Base-by-base conservation (phyloP, 345 rosid genomes). In the Microthlaspi erraticum region DNA sequence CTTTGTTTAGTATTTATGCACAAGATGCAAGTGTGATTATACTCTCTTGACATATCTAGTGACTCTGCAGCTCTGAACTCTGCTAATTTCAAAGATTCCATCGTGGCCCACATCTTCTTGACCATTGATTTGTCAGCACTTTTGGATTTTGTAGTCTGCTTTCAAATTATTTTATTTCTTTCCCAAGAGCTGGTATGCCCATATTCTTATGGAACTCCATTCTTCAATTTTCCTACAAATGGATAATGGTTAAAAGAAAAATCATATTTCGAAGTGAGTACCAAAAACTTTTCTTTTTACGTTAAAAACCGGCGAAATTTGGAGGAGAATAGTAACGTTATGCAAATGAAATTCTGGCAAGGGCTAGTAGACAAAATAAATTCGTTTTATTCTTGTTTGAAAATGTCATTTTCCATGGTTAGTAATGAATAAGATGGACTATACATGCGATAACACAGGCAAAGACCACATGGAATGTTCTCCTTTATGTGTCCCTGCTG, bases 391-490 rank as follows among this genome's bases (percentile, higher is more conserved):
- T 38, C 37, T 62, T 38, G 31, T 45, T 7, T 16, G n/a, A 62
- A 56, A 62, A 48, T 56, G 79, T 76, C 66, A 76, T 76, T 76
- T 55, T 76, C 79, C 16, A 14, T 46, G 53, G 70, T 75, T 76
- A 58, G 33, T 52, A 54, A 49, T 26, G 29, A 26, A 26, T 70
- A 67, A 50, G 53, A 44, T 60, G 51, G 74, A 75, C 70, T 68
- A 37, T 61, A 63, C 75, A 46, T 46, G 66, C 54, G 52, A 60
- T 52, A 37, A 55, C 75, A 20, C 54, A 69, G 53, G 71, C 79
- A 71, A 56, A 69, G 46, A 8, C 66, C 79, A 76, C 75, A 76
- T 76, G 79, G 60, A 76, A 76, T 76, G 79, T 76, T 76, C 66
- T 62, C 54, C 71, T 61, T 76, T 69, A 55, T 56, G 71, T 19